Conservation (phyloP, 805 yeast species). For the Lachancea quebecensis region DNA sequence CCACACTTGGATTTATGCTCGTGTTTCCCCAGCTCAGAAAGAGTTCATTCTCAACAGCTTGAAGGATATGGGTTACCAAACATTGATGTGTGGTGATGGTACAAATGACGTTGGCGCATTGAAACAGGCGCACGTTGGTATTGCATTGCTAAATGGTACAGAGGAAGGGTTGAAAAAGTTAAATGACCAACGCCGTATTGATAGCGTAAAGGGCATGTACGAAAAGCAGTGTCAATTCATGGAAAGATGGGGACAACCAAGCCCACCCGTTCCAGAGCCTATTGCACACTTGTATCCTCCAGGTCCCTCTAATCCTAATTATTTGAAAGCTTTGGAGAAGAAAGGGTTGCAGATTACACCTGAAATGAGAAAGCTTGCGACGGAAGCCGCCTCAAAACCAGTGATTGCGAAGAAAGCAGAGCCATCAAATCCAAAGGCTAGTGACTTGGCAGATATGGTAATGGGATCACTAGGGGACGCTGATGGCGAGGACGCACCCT, state of each 20-base stretch:
- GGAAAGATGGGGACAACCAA: conserved; percentile 74
- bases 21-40: conserved; percentile 95
- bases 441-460: conserved; percentile 43
- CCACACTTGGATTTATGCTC: conserved; percentile 94
- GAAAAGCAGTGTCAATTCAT: conserved; percentile 77
- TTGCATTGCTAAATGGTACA: conserved; percentile 95
- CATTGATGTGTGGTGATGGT: conserved; percentile 99
- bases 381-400: conserved; percentile 39
- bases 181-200: conserved; percentile 69
- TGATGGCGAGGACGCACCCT: conserved; percentile 77
- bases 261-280: conserved; percentile 74
- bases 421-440: conserved; percentile 26
- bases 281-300: conserved; percentile 97
- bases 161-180: conserved; percentile 87
- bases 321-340: conserved; percentile 75
- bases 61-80: conserved; percentile 83
- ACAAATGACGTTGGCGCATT: conserved; percentile 99
- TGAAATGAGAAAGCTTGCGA: conserved; percentile 58
- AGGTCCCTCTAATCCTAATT: conserved; percentile 85
- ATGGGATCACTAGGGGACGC: conserved; percentile 24
- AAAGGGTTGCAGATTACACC: conserved; percentile 76
- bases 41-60: conserved; percentile 80
- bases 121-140: conserved; percentile 97
- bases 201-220: conserved; percentile 59
- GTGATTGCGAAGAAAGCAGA: conserved; percentile 23